Percentiles rank a stretch among this genome's conserved stretches.
Evolutionary conservation across 768 basidiomycete species (phyloP).

Genomic region (Hortiboletus flavorubellus): DNA sequence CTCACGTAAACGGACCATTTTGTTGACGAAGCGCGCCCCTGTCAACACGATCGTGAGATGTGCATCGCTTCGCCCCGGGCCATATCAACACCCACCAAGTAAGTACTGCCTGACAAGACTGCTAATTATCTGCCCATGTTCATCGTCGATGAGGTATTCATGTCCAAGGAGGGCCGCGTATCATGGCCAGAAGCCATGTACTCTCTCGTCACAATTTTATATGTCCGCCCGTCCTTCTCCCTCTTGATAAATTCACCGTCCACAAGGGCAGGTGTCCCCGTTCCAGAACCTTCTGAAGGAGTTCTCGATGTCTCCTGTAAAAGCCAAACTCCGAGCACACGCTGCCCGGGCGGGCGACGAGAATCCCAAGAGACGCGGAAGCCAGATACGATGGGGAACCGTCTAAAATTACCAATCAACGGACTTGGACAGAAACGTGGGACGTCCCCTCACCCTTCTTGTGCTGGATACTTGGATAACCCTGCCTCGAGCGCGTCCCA

Average conservation of each 20-base stretch:
- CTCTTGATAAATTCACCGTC: conserved; percentile 55
- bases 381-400: conserved; percentile 86
- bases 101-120: conserved; percentile 79
- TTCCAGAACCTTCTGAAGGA: conserved; percentile 19
- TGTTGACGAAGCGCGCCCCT: conserved; percentile 78
- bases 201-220: conserved; percentile 80
- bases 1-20: conserved; percentile 42
- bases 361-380: conserved; percentile 88
- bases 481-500: conserved; percentile 78
- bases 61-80: not conserved
- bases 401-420: conserved; percentile 40
- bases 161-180: conserved; percentile 64
- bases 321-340: conserved; percentile 72
- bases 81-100: conserved; percentile 49
- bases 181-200: conserved; percentile 87
- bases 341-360: conserved; percentile 59
- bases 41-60: conserved; percentile 9
- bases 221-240: conserved; percentile 52
- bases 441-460: conserved; percentile 70
- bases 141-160: conserved; percentile 75
- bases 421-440: not conserved
- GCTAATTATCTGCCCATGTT: conserved; percentile 77
- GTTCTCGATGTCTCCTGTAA: conserved; percentile 33
- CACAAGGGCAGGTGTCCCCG: conserved; percentile 33
- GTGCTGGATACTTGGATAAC: conserved; percentile 78